These are phyloP conservation scores for Sclerotinia trifoliorum DNA, from an alignment of 2,329 filamentous ascomycete species.

Conservation along the genomic window DNA sequence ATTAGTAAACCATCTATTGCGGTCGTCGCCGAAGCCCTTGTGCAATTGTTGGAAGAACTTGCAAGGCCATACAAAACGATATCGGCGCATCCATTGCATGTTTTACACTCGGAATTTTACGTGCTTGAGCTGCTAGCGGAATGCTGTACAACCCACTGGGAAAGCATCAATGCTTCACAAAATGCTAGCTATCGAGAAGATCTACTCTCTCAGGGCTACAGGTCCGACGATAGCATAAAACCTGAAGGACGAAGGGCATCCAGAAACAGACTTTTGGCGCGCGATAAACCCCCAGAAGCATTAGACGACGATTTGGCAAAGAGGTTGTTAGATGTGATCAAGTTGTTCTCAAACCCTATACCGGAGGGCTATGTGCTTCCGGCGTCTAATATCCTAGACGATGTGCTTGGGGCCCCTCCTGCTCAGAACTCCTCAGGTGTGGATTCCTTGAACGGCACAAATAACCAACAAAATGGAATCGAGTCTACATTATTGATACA, in stretches of 20 bases:
- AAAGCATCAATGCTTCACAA: slow-evolving; percentile 42
- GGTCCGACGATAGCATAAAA: slow-evolving; percentile 27
- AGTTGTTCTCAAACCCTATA: slow-evolving; percentile 57
- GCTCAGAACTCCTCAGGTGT: slow-evolving; percentile 22
- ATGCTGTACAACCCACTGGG: slow-evolving; percentile 63
- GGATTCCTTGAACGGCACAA: slow-evolving; percentile 32
- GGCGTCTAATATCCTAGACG: slow-evolving; percentile 57
- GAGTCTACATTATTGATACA: slow-evolving; percentile 36
- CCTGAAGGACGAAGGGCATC: slow-evolving; percentile 32
- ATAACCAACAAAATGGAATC: slow-evolving; percentile 34
- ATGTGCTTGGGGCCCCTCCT: slow-evolving; percentile 42
- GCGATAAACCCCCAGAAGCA: slow-evolving; percentile 33
- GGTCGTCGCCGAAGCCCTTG: slow-evolving; percentile 55
- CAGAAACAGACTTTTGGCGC: slow-evolving; percentile 31
- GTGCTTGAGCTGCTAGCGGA: slow-evolving; percentile 63
- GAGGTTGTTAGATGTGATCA: slow-evolving; percentile 56
- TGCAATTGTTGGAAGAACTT: slow-evolving; percentile 59
- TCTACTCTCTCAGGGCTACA: slow-evolving; percentile 27
- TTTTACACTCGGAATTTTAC: slow-evolving; percentile 64
- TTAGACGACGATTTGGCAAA: slow-evolving; percentile 53
- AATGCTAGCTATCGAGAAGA: slow-evolving; percentile 31
- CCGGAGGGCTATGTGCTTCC: slow-evolving; percentile 57
- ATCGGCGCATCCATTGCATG: slow-evolving; percentile 55
- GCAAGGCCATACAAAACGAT: slow-evolving; percentile 53
- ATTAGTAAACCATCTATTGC: slow-evolving; percentile 55